These are phyloP conservation scores for Brettanomyces sp. DNA, from an alignment of 805 yeast genomes.

Conservation along the genomic window DNA sequence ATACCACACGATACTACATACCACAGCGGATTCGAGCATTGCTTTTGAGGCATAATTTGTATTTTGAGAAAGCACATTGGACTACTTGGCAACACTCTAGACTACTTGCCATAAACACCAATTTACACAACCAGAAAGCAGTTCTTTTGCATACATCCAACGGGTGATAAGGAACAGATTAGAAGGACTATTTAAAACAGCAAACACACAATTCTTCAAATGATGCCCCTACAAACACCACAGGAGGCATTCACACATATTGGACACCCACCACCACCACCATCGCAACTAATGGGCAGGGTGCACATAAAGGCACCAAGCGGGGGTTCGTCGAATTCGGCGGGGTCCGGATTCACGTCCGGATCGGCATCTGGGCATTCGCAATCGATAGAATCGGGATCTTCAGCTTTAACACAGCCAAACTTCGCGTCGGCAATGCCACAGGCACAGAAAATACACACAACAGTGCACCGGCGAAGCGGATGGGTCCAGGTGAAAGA, in stretches of 20 bases:
- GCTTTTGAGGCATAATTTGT: too few species aligned
- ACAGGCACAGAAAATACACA: conserved; percentile 17
- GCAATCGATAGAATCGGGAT: too few species aligned
- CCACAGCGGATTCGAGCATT: too few species aligned
- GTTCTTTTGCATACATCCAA: too few species aligned
- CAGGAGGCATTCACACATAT: conserved; percentile 15
- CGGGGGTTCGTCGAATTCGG: neutral
- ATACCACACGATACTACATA: too few species aligned
- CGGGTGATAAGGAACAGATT: too few species aligned
- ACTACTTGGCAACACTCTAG: too few species aligned
- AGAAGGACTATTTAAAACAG: neutral
- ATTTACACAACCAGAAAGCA: too few species aligned
- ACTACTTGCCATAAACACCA: too few species aligned
- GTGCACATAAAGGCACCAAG: neutral
- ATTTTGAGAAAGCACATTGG: too few species aligned
- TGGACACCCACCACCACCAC: conserved; percentile 17
- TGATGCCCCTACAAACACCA: too few species aligned
- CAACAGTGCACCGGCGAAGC: conserved; percentile 30
- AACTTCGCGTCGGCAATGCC: conserved; percentile 18
- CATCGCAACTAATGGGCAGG: neutral
- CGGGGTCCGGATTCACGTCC: neutral
- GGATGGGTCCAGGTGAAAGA: conserved; percentile 94
- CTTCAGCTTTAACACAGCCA: too few species aligned
- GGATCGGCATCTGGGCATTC: conserved; percentile 16
- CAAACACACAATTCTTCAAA: neutral